phyloP scores from a whole-genome alignment of 2,329 filamentous ascomycete species.

The Diaporthe nobilis region DNA sequence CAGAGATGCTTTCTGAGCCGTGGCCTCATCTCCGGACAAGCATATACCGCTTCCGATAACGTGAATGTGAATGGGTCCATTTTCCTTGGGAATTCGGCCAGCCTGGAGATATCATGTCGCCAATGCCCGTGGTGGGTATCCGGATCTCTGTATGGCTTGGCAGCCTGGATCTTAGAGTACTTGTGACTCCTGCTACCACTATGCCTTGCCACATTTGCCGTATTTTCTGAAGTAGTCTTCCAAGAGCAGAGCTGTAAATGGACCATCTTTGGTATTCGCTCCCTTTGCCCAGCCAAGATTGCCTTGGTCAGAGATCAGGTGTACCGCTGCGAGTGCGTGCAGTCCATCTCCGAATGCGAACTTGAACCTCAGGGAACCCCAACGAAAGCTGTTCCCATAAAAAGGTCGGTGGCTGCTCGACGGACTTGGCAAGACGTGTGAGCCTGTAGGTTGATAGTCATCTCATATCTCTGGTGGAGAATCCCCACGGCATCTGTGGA shows the following conservation, averaged over 20 bases:
- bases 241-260: slow-evolving; percentile 81
- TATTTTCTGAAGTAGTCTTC: slow-evolving; percentile 79
- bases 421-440: slow-evolving; percentile 75
- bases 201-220: slow-evolving; percentile 83
- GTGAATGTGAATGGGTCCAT: slow-evolving; percentile 63
- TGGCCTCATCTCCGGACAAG: not conserved
- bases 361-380: slow-evolving; percentile 78
- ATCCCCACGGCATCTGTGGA: slow-evolving; percentile 62
- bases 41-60: slow-evolving; percentile 75
- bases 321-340: slow-evolving; percentile 81
- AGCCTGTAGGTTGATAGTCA: slow-evolving; percentile 76
- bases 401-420: slow-evolving; percentile 84
- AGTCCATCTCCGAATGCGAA: slow-evolving; percentile 89
- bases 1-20: not conserved
- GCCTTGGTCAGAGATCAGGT: slow-evolving; percentile 92
- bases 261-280: slow-evolving; percentile 81
- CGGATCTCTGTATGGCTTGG: slow-evolving; percentile 56
- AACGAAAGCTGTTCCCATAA: slow-evolving; percentile 82
- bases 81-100: slow-evolving; percentile 74
- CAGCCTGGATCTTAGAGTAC: slow-evolving; percentile 62
- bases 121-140: slow-evolving; percentile 49
- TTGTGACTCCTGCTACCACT: not conserved
- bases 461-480: slow-evolving; percentile 70
- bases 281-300: slow-evolving; percentile 92
- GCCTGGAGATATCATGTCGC: slow-evolving; percentile 67